Evolutionary conservation across 163 green algal species (phyloP).

Genomic region (Chlorella variabilis): DNA sequence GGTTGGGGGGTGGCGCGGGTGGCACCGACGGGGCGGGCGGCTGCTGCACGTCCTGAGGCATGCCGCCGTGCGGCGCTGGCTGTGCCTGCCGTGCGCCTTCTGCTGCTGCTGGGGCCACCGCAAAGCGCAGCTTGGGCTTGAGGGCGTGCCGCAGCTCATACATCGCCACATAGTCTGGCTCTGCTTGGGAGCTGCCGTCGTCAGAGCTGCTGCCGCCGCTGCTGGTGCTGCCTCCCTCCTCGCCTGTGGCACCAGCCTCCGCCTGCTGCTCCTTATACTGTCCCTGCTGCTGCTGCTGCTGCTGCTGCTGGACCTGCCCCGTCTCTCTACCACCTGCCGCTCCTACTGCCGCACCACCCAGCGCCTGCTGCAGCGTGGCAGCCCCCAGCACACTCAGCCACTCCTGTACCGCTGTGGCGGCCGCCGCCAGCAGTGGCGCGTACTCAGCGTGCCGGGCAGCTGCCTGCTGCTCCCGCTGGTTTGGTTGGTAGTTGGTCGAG

Average conservation of each 20-base stretch:
- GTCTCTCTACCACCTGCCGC: background rate
- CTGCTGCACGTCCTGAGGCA: too few relatives aligned
- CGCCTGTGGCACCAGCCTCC: too few relatives aligned
- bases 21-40: too few relatives aligned
- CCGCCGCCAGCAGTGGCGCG: background rate
- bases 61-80: background rate
- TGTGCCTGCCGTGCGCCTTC: background rate
- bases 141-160: slow-evolving; percentile 11
- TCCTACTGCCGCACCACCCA: background rate
- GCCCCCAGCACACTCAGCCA: too few relatives aligned
- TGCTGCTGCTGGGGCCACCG: background rate
- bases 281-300: background rate
- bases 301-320: background rate
- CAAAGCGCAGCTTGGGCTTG: slow-evolving; percentile 16
- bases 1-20: background rate
- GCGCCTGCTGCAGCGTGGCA: background rate
- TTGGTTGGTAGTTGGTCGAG: slow-evolving; percentile 1
- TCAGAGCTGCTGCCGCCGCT: background rate
- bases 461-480: slow-evolving; percentile 24
- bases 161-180: slow-evolving; percentile 6
- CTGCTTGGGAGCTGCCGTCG: background rate
- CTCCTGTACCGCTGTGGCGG: background rate
- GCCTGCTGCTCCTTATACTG: background rate
- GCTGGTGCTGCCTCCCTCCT: too few relatives aligned
- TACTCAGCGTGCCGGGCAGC: background rate